Evolutionary conservation across 2,329 filamentous ascomycete species (phyloP), one percentile per base, ranked within the genome.

Genomic region (Tolypocladium cylindrosporum): DNA sequence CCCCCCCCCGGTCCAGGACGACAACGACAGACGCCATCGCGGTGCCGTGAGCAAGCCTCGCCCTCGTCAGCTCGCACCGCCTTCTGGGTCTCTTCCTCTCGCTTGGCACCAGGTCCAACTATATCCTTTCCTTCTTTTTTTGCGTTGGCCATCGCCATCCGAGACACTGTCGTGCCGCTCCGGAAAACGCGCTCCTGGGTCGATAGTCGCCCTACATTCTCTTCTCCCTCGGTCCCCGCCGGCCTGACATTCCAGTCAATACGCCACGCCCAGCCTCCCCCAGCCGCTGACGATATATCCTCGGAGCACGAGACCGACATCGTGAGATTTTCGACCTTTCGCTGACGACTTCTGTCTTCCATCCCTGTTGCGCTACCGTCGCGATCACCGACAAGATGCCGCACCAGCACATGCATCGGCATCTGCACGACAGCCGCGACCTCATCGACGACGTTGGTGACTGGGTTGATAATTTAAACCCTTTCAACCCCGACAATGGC

Each of bases 81-180:
- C 45, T 10, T n/a, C 45, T 50, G 27, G 34, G 9, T 24, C 1
- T 45, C 56, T 21, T 45, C 41, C 48, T 42, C 39, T 56, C 61
- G 58, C 60, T 65, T 65, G 65, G 65, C 65, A 68, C 56, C 60
- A 64, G 63, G 63, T 62, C 66, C 66, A 69, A 63, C 62, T 61
- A 55, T 58, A 55, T 54, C 27, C 27, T 57, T 41, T 39, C 37
- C 56, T 43, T 48, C 52, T 53, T 58, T 53, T 34, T 53, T 34
- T 34, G 54, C 40, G 48, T 48, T 27, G 37, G 55, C 40, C 41
- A 21, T 16, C 24, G 27, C 34, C 53, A 27, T 54, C 53, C 50
- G 54, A 62, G 55, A 62, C 58, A 61, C 54, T 58, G 40, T 60
- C 59, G 45, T 55, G 51, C 37, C 55, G 43, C 54, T 56, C 27